Evolutionary conservation across 176 grass and related monocot species (phyloP), one percentile per base, ranked within the genome.

Genomic region (Tillandsia leiboldiana): DNA sequence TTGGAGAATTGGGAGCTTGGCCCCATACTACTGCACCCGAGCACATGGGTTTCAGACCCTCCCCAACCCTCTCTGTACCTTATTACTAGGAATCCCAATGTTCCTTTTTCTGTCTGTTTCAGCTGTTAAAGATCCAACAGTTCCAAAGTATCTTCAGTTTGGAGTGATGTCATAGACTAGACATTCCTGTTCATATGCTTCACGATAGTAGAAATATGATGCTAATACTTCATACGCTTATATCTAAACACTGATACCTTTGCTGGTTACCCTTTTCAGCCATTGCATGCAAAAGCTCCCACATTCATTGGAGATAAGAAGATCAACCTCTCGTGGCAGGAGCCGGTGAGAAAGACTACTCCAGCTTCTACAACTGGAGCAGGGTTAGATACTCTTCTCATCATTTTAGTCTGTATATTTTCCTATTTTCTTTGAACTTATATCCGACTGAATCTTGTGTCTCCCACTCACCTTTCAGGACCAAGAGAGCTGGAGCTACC

Each of bases 281-380:
- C 80, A 33, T 86, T 99, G 84, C 95, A 82, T 78, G 71, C 11
- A 3, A 99, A 90, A 84, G 85, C 95, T 8, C 95, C 95, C 73
- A 82, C 76, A 59, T 99, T 99, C 74, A 88, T 94, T 6, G 82
- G 95, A 53, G 95, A 99, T 67, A 83, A 83, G 47, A 99, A 84
- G 87, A 86, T 94, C 15, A 88, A 73, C 47, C 71, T 99, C 28
- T 99, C 95, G 27, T 99, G 95, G 95, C 77, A 81, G 74, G 90
- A 99, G 51, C 87, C 81, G 59, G 74, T 72, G 67, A 99, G 7
- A 42, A 42, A 99, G 67, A 87, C 79, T 64, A 74, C 78, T 29
- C 72, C 71, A 86, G 78, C 77, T 82, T 75, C 80, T 61, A 51
- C 75, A 58, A 77, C 78, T 26, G 23, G 20, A 75, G 72, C 84